Conservation (phyloP, 23 red algal species). For the Gracilariopsis chorda region DNA sequence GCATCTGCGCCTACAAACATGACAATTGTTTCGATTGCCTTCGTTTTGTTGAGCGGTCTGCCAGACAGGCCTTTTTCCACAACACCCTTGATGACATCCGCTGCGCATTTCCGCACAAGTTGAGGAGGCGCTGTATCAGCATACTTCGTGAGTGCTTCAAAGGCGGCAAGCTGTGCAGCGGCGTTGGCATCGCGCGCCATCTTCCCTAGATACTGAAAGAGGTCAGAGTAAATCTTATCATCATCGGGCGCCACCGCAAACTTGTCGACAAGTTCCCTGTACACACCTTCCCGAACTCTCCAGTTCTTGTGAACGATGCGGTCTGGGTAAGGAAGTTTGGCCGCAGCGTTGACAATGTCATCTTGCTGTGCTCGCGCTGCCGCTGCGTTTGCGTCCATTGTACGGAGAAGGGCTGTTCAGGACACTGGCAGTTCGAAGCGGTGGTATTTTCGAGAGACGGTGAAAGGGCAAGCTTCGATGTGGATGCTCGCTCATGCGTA, state of each 20-base stretch:
- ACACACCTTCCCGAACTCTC: conserved; percentile 82
- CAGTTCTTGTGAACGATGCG: conserved; percentile 78
- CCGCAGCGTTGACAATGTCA: conserved; percentile 59
- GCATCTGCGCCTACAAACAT: conserved; percentile 81
- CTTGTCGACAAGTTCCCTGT: conserved; percentile 43
- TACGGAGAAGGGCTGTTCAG: not conserved
- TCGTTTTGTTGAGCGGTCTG: conserved; percentile 70
- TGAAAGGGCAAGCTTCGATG: not conserved
- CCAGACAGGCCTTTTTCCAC: conserved; percentile 87
- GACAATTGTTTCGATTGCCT: conserved; percentile 70
- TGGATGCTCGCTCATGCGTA: not conserved
- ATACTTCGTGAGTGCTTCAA: conserved; percentile 56
- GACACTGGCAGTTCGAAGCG: not conserved
- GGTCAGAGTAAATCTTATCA: conserved; percentile 70
- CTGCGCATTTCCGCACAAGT: conserved; percentile 52
- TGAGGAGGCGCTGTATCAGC: conserved; percentile 62
- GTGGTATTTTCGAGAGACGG: not conserved
- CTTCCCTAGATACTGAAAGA: conserved; percentile 47
- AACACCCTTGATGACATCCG: conserved; percentile 60
- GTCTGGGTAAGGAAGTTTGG: conserved; percentile 61
- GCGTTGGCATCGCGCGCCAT: conserved; percentile 94
- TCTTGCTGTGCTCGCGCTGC: conserved; percentile 8
- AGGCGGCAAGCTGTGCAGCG: conserved; percentile 84
- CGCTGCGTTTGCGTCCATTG: conserved; percentile 9
- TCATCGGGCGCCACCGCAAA: conserved; percentile 39